Base-by-base conservation (phyloP, 1,139 yeast genomes). In the Arxiozyma bovina region DNA sequence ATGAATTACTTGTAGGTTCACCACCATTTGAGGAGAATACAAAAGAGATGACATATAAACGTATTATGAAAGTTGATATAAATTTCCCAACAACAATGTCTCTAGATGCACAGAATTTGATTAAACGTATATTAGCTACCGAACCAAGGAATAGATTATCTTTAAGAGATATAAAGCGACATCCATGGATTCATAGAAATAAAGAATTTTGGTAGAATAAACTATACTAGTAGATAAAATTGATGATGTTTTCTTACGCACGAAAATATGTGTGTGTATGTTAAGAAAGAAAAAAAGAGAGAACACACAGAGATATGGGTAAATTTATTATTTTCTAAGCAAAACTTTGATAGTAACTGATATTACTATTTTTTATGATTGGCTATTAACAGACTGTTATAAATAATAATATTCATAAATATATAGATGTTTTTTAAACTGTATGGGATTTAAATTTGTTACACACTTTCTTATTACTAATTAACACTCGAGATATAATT, bases 1-100 rank as follows among this genome's bases (percentile, higher is more conserved):
- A 86, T 66, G 99, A 93, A 68, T 79, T 93, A 55, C 73, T 93
- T 2, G 93, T 87, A 1, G 99, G 98, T 0, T 78, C 78, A 51
- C 97, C 99, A 0, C 93, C 99, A 0, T 93, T 93, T 69, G 98
- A 91, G 67, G 95, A 87, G 63, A 78, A 78, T 34, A 78, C 82
- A 50, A 80, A 84, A 55, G 80, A 80, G 58, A 80, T 85, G 25
- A 93, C 98, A 0, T 88, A 87, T 66, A 81, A 82, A 63, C 75
- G 94, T 58, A 93, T 93, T 47, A 83, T 85, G 18, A 80, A 77
- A 57, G 89, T 88, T 3, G 96, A 88, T 66, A 73, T 89, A 58
- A 73, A 76, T 48, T 81, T 89, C 53, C 98, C 98, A 0, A 71
- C 77, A 4, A 83, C 74, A 63, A 79, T 93, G 1, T 81, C 86